Conservation (phyloP, 2,329 filamentous ascomycete genomes). For the Penicillium sp. region DNA sequence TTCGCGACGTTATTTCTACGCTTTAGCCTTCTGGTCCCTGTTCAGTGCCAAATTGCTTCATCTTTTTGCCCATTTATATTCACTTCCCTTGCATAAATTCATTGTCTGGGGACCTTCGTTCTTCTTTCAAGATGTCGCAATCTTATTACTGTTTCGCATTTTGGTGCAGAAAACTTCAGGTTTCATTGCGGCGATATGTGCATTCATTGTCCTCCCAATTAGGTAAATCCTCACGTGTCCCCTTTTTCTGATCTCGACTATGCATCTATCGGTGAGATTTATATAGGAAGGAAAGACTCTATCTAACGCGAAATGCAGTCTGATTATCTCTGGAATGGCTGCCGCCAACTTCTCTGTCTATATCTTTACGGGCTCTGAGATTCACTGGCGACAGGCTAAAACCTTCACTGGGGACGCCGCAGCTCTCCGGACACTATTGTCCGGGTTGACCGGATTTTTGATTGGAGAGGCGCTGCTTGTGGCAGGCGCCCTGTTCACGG, state of each 20-base stretch:
- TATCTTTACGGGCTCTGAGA: slow-evolving; percentile 35
- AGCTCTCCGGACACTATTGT: slow-evolving; percentile 32
- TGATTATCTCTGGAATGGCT: slow-evolving; percentile 34
- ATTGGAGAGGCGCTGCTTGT: slow-evolving; percentile 31
- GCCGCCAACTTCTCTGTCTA: slow-evolving; percentile 36
- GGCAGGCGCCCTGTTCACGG: slow-evolving; percentile 24
- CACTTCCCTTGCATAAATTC: slow-evolving; percentile 15
- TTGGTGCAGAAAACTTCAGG: slow-evolving; percentile 4
- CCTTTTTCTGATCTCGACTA: background rate
- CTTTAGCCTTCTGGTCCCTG: slow-evolving; percentile 28
- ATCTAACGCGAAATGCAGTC: slow-evolving; percentile 13
- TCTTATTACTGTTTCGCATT: slow-evolving; percentile 17
- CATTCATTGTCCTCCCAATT: slow-evolving; percentile 27
- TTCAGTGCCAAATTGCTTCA: slow-evolving; percentile 27
- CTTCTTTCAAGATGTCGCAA: slow-evolving; percentile 23
- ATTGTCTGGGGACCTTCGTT: slow-evolving; percentile 26
- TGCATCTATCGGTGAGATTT: background rate
- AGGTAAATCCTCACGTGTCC: slow-evolving; percentile 23
- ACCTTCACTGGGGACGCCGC: slow-evolving; percentile 35
- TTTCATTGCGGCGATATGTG: slow-evolving; percentile 1
- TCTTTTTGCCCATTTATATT: slow-evolving; percentile 23
- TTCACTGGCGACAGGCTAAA: slow-evolving; percentile 37
- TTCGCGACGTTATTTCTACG: slow-evolving; percentile 32
- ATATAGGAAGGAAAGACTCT: background rate
- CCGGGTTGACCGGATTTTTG: slow-evolving; percentile 34